Base-by-base conservation (phyloP, 768 basidiomycete genomes). In the Psilocybe azurescens region DNA sequence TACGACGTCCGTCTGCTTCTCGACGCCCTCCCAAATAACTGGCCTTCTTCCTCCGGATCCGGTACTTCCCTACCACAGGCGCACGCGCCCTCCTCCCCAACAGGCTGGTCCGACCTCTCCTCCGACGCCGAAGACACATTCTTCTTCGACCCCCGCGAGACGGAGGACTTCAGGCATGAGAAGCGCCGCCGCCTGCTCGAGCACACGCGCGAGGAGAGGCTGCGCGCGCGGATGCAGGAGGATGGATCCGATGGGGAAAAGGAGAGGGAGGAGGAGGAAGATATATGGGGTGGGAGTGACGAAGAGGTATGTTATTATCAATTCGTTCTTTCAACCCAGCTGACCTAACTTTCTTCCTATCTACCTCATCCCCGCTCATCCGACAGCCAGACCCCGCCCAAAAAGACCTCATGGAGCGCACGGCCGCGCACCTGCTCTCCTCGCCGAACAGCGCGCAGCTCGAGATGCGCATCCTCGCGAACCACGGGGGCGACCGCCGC, bases 111-210 rank as follows among this genome's bases (percentile, higher is more conserved):
- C 0, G 90, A 94, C 72, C 82, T 95, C 2, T 89, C 93, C 4
- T 94, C 94, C 0, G 94, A 95, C 68, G 72, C 86, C 4, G 94
- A 95, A 76, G 94, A 96, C 66, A 89, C 85, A 0, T 96, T 94
- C 74, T 92, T 91, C 76, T 83, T 95, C 63, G 13, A 80, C 86
- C 0, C 83, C 83, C 0, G 79, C 5, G 94, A 95, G 65, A 75
- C 81, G 2, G 86, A 87, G 13, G 89, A 89, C 61, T 88, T 87
- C 62, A 81, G 79, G 39, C 81, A 86, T 24, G 85, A 88, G 41
- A 93, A 94, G 72, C 86, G 89, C 44, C 79, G 89, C 28, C 79
- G 81, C 13, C 65, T 87, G 36, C 76, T 93, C 44, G 87, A 91
- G 16, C 78, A 77, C 18, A 76, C 80, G 7, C 75, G 90, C 56